Evolutionary conservation across 352 stramenopile genomes (phyloP), one percentile per base, ranked within the genome.

Genomic region (Phytophthora citricola): DNA sequence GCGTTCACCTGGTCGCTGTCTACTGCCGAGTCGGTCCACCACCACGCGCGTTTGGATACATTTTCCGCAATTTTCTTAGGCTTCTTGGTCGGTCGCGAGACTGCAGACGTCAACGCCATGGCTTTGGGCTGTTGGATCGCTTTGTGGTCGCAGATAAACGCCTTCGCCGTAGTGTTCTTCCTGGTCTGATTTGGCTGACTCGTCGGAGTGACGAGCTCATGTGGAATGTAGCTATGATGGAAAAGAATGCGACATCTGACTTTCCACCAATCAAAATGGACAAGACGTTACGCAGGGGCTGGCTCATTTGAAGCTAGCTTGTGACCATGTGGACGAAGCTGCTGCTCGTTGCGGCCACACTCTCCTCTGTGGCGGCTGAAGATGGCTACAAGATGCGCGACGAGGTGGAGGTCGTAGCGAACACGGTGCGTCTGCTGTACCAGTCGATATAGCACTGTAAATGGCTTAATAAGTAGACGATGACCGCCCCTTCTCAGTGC

Each of bases 331-430:
- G 66, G 29, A 31, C 32, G 48, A 31, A 32, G 41, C 48, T 67
- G 48, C 47, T 70, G 54, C 60, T 74, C 6, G 9, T 62, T 43
- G 54, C 49, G 45, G 48, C 60, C 22, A 36, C 60, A 34, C 6
- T 60, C 17, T 51, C 24, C 1, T 9, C 36, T n/a, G 51, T 46
- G 65, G 48, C 39, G 20, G 52, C 40, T 14, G 68, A 71, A 1
- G 72, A 79, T 38, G 66, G 70, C 44, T 89, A 84, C 66, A 78
- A 80, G 51, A 69, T 75, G 54, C 74, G 81, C 15, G 85, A 93
- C 17, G 82, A 91, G 50, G 81, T 93, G 65, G 68, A 87, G 12
- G 79, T 91, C 9, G 74, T 91, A 14, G 81, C 79, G 36, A 93
- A 93, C 66, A 91, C 82, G 73, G 82, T 90, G 38, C 39, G 80